Evolutionary conservation across 176 grass and related monocot genomes (phyloP).

Genomic region (Panicum miliaceum): DNA sequence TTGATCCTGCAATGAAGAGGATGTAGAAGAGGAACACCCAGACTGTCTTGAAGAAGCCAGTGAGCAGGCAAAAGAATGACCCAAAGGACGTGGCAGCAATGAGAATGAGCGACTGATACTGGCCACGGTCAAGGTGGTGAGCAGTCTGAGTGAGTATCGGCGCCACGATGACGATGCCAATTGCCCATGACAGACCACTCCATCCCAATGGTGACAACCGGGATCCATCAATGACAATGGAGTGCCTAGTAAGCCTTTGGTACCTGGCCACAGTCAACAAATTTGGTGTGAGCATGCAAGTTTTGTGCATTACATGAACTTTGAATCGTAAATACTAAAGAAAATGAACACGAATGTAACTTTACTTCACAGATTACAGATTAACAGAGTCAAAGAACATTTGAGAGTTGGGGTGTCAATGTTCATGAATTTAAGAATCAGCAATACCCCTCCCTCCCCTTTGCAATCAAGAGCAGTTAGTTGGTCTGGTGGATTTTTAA

Average conservation of each 20-base stretch:
- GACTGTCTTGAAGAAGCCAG: slow-evolving; percentile 92
- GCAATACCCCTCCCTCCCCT: slow-evolving; percentile 28
- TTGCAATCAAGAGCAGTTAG: slow-evolving; percentile 53
- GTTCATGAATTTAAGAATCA: slow-evolving; percentile 47
- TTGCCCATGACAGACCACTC: slow-evolving; percentile 89
- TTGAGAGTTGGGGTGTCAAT: slow-evolving; percentile 48
- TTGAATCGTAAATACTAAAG: background rate
- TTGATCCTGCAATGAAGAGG: slow-evolving; percentile 56
- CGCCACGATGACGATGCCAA: slow-evolving; percentile 57
- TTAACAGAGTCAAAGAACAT: background rate
- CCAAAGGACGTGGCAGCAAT: slow-evolving; percentile 69
- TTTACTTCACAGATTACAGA: slow-evolving; percentile 22
- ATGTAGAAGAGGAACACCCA: slow-evolving; percentile 94
- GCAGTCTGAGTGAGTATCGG: slow-evolving; percentile 70
- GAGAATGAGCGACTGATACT: slow-evolving; percentile 76
- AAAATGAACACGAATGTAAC: background rate
- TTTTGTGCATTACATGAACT: slow-evolving; percentile 16
- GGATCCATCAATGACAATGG: slow-evolving; percentile 63
- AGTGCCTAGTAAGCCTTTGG: slow-evolving; percentile 65
- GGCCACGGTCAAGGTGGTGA: slow-evolving; percentile 76
- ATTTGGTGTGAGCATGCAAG: slow-evolving; percentile 38
- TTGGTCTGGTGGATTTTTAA: slow-evolving; percentile 52
- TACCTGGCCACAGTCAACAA: slow-evolving; percentile 62
- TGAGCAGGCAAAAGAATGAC: slow-evolving; percentile 80
- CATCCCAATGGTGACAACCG: slow-evolving; percentile 68